Percentiles rank a stretch among this genome's conserved stretches.
Evolutionary conservation across 768 basidiomycete species (phyloP).

Genomic region (Pulveroboletus sp.): DNA sequence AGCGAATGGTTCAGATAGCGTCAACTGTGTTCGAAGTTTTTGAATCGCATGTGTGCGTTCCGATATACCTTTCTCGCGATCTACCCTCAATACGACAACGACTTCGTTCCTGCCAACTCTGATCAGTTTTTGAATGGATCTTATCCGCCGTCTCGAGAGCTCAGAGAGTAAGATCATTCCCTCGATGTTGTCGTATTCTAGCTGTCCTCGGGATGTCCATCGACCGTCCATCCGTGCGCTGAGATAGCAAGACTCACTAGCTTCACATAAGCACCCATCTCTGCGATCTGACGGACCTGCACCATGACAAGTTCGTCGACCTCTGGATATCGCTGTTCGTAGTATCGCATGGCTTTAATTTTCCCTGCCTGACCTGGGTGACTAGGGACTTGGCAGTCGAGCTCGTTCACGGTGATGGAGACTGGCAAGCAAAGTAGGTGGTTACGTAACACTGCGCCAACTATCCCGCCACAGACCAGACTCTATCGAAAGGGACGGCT

Average conservation of each 20-base stretch:
- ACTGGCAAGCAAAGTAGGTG: too few relatives aligned
- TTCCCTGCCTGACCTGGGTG: background rate
- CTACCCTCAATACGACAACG: conserved; percentile 94
- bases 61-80: conserved; percentile 91
- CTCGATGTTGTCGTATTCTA: conserved; percentile 98
- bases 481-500: background rate
- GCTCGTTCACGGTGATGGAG: background rate
- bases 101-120: conserved; percentile 97
- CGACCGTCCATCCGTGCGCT: background rate
- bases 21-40: background rate
- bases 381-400: background rate
- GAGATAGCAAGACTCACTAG: conserved; percentile 53
- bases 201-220: conserved; percentile 40
- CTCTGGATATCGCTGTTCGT: conserved; percentile 89
- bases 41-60: background rate
- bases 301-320: conserved; percentile 99
- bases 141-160: conserved; percentile 90
- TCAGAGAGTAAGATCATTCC: conserved; percentile 99
- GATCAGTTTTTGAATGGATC: conserved; percentile 97
- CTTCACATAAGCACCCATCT: conserved; percentile 99
- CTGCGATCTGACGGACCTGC: conserved; percentile 97
- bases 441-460: conserved; percentile 6
- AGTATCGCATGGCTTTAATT: conserved; percentile 68
- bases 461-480: background rate
- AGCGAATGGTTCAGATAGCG: background rate